A percentile compares a stretch with the other conserved stretches of the same genome.
phyloP scores from a whole-genome alignment of 2,329 filamentous ascomycete species.

The Arachnopeziza araneosa region DNA sequence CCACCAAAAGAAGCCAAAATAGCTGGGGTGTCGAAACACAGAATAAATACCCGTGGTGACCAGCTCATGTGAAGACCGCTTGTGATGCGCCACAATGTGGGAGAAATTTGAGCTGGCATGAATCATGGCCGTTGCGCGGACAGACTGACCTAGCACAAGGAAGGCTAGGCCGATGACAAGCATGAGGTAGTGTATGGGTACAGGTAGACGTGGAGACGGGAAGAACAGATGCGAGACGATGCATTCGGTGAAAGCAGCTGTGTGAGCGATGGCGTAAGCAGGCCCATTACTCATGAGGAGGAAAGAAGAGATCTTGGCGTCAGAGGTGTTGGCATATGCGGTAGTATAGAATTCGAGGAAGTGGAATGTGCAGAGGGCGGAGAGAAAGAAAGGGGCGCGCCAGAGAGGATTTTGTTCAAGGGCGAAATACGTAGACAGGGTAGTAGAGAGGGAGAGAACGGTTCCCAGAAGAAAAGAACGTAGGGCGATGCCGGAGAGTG shows the following conservation, averaged over 20 bases:
- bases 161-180: slow-evolving; percentile 54
- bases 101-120: slow-evolving; percentile 91
- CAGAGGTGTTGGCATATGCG: slow-evolving; percentile 72
- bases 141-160: slow-evolving; percentile 64
- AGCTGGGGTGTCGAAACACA: slow-evolving; percentile 76
- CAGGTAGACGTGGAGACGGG: slow-evolving; percentile 32
- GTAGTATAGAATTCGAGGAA: slow-evolving; percentile 96
- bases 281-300: slow-evolving; percentile 80
- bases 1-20: slow-evolving; percentile 99
- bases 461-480: slow-evolving; percentile 32
- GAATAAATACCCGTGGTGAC: slow-evolving; percentile 79
- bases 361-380: slow-evolving; percentile 73
- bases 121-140: slow-evolving; percentile 79
- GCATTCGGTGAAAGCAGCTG: slow-evolving; percentile 68
- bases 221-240: slow-evolving; percentile 53
- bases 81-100: slow-evolving; percentile 71
- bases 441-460: slow-evolving; percentile 15
- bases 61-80: slow-evolving; percentile 65
- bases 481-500: slow-evolving; percentile 34
- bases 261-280: slow-evolving; percentile 78
- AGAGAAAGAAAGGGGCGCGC: slow-evolving; percentile 62
- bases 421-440: slow-evolving; percentile 23
- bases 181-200: slow-evolving; percentile 33
- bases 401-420: slow-evolving; percentile 36
- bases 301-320: slow-evolving; percentile 69